Evolutionary conservation across 1,284 basidiomycete species (phyloP), one percentile per base, ranked within the genome.

Genomic region (Phylloboletellus chloephorus): DNA sequence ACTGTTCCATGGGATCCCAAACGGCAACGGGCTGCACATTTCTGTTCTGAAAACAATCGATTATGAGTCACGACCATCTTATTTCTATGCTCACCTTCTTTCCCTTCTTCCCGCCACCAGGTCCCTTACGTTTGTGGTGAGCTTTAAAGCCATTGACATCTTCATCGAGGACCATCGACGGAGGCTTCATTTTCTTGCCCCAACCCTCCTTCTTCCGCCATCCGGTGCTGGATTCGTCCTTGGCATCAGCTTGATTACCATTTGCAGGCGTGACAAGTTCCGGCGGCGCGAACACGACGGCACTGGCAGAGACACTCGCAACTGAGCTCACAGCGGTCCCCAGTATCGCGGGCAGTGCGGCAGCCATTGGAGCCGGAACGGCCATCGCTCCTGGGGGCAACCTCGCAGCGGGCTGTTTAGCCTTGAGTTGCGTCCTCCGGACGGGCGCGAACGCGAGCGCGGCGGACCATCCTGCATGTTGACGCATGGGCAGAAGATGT

Each of bases 131-230:
- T 69, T 51, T 76, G 66, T 53, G 69, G 58, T 62, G 58, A 6
- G 68, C 59, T 61, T 78, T 81, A 63, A 85, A 92, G 0, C 88
- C 88, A 45, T 92, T 92, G 46, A 92, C 71, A 48, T 92, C 87
- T 49, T 90, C 88, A 48, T 89, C 86, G 8, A 89, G 72, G 16
- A 89, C 68, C 86, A 89, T 89, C 0, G 84, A 86, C 10, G 86
- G 87, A n/a, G 87, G 86, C 52, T 88, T 88, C 58, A 89, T 78
- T 58, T 88, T 88, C 66, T 84, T 86, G 22, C 82, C 82, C 87
- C 86, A 88, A 52, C 79, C 79, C 52, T 78, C 69, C 24, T 54
- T 64, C 54, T 52, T 51, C 21, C 53, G 51, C 52, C 51, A 63
- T 30, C 52, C 52, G 3, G 43, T 42, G 45, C 20, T 43, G 21